A percentile compares a stretch with the other conserved stretches of the same genome.
These are phyloP conservation scores for Barnettozyma wickerhamii DNA, from an alignment of 805 yeast genomes.

Conservation along the genomic window DNA sequence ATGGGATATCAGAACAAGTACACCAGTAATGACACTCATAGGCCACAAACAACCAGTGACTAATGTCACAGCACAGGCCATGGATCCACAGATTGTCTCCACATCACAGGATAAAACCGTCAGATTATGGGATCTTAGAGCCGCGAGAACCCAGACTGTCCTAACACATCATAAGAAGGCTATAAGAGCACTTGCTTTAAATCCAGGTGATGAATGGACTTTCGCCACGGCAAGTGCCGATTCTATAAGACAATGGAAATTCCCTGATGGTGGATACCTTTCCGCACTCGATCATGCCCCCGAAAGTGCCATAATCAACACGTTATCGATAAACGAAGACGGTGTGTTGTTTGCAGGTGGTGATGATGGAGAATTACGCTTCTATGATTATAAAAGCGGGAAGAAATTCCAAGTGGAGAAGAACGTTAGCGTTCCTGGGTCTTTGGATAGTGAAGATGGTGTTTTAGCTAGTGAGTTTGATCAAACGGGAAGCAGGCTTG, in stretches of 20 bases:
- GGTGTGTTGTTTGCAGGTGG: constrained; percentile 76
- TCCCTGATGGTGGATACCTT: constrained; percentile 58
- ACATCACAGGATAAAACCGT: constrained; percentile 84
- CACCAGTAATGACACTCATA: constrained; percentile 67
- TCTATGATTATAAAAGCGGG: constrained; percentile 77
- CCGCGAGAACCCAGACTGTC: constrained; percentile 66
- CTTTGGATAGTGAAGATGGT: constrained; percentile 61
- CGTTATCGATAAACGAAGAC: constrained; percentile 56
- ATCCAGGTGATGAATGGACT: constrained; percentile 69
- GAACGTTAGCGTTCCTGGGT: constrained; percentile 65
- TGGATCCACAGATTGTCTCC: constrained; percentile 83
- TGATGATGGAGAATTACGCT: constrained; percentile 73
- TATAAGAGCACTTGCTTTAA: constrained; percentile 67
- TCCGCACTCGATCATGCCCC: constrained; percentile 53
- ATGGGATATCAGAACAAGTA: constrained; percentile 88
- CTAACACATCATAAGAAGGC: constrained; percentile 84
- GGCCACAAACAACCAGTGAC: constrained; percentile 82
- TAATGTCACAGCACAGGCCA: constrained; percentile 58
- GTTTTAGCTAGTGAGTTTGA: constrained; percentile 73
- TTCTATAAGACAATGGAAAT: constrained; percentile 77
- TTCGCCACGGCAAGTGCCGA: constrained; percentile 79
- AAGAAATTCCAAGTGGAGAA: constrained; percentile 48
- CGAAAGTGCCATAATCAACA: constrained; percentile 55
- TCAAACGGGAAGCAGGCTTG: constrained; percentile 68
- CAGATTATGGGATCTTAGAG: constrained; percentile 84